phyloP scores from a whole-genome alignment of 1,139 yeast genomes.

The Geotrichum bryndzae region DNA sequence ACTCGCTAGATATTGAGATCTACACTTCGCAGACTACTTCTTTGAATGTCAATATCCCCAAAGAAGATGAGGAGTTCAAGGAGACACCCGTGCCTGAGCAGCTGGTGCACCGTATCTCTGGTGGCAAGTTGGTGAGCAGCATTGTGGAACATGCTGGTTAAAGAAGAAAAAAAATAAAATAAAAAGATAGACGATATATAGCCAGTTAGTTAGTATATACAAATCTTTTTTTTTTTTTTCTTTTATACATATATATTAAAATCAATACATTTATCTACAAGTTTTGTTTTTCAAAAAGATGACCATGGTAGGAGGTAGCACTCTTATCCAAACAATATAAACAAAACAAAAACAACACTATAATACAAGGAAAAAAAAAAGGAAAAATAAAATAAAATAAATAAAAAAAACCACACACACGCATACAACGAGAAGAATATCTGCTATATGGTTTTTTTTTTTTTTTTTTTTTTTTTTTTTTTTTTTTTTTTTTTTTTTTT shows the following conservation, averaged over 20 bases:
- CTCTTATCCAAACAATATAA: not conserved
- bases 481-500: not conserved
- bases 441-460: not conserved
- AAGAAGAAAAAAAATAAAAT: not conserved
- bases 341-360: not conserved
- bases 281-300: not conserved
- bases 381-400: not conserved
- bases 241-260: not conserved
- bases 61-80: conserved; percentile 54
- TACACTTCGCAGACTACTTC: conserved; percentile 82
- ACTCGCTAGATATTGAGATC: conserved; percentile 63
- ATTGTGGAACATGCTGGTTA: conserved; percentile 58
- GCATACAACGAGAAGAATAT: too few species aligned
- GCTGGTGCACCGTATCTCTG: conserved; percentile 54
- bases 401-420: too few species aligned
- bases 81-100: conserved; percentile 89
- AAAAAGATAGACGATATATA: not conserved
- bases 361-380: not conserved
- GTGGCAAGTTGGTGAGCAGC: conserved; percentile 45
- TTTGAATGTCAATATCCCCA: conserved; percentile 74
- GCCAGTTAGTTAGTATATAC: not conserved
- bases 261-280: not conserved
- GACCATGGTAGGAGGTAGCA: not conserved
- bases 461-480: not conserved
- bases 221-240: not conserved